Evolutionary conservation across 1,284 basidiomycete species (phyloP), one percentile per base, ranked within the genome.

Genomic region (Rugosomyces carneus): DNA sequence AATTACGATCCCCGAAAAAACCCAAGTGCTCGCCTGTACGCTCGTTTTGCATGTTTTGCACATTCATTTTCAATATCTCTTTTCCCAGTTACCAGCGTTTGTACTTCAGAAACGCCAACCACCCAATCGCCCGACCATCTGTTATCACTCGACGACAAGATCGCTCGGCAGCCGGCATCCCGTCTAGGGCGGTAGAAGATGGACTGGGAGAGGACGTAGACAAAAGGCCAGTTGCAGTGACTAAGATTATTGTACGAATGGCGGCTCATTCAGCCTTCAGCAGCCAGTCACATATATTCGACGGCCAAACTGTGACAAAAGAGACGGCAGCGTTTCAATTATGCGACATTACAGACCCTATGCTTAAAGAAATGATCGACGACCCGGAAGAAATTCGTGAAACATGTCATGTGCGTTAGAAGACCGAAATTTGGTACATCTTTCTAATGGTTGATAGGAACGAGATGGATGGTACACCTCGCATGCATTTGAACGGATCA

Each of bases 271-370:
- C 13, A 7, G 13, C 10, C 19, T 19, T 18, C 19, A 29, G 11
- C 47, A 80, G 76, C 53, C 76, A 71, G 50, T 84, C 84, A 1
- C 92, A 97, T 64, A 77, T 92, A 29, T 99, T 98, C 59, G 92
- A 99, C 61, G 96, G 95, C 0, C 62, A 79, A 49, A 78, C 78
- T 4, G 64, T 89, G 26, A 81, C 84, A 44, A 84, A 85, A 52
- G 85, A 92, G 62, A 83, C 88, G 0, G 91, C 90, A 5, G 88
- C 92, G 15, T 99, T 92, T 64, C 94, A 97, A 64, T 72, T 99
- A 5, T 89, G 89, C 62, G 95, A 99, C 63, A 89, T 99, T 50
- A 67, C 73, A 8, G 96, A 98, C 61, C 80, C 83, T 0, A 80
- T 92, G 74, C 67, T 95, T 41, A 78, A 78, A 52, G 72, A 73